Evolutionary conservation across 805 yeast genomes (phyloP), one percentile per base, ranked within the genome.

Genomic region (Myxozyma neotropica): DNA sequence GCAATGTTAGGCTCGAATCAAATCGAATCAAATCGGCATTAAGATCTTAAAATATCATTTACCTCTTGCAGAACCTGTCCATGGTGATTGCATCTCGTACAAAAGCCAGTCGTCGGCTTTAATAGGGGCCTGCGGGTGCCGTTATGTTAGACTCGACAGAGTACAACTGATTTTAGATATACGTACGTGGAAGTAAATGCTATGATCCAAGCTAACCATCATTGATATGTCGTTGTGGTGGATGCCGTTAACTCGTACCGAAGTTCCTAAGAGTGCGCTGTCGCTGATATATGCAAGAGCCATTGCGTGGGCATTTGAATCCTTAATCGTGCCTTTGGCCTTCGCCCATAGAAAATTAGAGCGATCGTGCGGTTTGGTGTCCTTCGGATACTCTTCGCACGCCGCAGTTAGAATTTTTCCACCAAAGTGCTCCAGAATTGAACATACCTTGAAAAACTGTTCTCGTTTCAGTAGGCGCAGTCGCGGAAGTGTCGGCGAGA

Each of bases 241-340:
- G 4, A 58, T 27, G 10, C 45, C 50, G 40, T 67, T 65, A 21
- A 58, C 67, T 15, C 64, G 21, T 1, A 57, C 55, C 6, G 64
- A 58, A 7, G 67, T 59, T 8, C 69, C 67, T 2, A 67, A 54
- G 13, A 67, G 31, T 23, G 46, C 47, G 33, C 36, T 39, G 50
- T 67, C 69, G 24, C 69, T 65, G 38, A 61, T 38, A 33, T 67
- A 67, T 10, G 69, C 69, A 10, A 67, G 54, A 12, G 69, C 69
- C 59, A 62, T 63, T 17, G 54, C 39, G 31, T 67, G 67, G 21
- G 65, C 65, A 21, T 38, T 42, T 6, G 43, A 35, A 8, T 65
- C 58, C 13, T 39, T 33, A 35, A 66, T 62, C 10, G 43, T 43
- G 23, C 65, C 66, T 26, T 50, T 44, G n/a, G 65, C 61, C 31